Conservation (phyloP, 495 filamentous ascomycete species). For the Lasiosphaeria ovina region DNA sequence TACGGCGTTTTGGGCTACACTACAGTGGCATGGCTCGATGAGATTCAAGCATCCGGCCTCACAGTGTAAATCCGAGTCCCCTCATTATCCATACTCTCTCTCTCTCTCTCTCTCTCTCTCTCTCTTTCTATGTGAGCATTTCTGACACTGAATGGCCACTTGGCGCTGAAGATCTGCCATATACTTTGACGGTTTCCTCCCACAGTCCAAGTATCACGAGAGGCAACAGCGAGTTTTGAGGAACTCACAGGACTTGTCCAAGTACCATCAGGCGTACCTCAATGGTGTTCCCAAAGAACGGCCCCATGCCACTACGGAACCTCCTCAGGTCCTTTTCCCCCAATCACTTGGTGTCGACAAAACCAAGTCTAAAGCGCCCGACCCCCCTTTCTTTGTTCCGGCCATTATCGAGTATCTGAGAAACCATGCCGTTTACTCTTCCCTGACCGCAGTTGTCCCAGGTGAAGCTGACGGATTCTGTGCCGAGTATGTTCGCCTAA, state of each 20-base stretch:
- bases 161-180: slow-evolving; percentile 50
- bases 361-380: slow-evolving; percentile 39
- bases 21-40: slow-evolving; percentile 59
- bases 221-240: slow-evolving; percentile 27
- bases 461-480: slow-evolving; percentile 74
- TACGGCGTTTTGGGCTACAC: slow-evolving; percentile 60
- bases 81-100: neutral
- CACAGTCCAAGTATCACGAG: slow-evolving; percentile 36
- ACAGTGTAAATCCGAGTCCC: slow-evolving; percentile 51
- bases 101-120: neutral
- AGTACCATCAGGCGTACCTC: slow-evolving; percentile 20
- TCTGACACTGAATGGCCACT: slow-evolving; percentile 13
- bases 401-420: slow-evolving; percentile 63
- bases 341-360: slow-evolving; percentile 10
- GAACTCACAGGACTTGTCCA: slow-evolving; percentile 22
- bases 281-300: slow-evolving; percentile 19
- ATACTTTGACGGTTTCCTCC: slow-evolving; percentile 77
- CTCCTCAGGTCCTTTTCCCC: slow-evolving; percentile 20
- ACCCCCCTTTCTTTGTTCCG: slow-evolving; percentile 65
- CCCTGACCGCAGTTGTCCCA: slow-evolving; percentile 55
- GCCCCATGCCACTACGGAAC: slow-evolving; percentile 1
- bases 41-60: slow-evolving; percentile 50
- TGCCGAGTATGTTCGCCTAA: slow-evolving; percentile 50
- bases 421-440: slow-evolving; percentile 41
- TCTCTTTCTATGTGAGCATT: neutral